Evolutionary conservation across 2,329 filamentous ascomycete species (phyloP).

Genomic region (Epichloe scottii): DNA sequence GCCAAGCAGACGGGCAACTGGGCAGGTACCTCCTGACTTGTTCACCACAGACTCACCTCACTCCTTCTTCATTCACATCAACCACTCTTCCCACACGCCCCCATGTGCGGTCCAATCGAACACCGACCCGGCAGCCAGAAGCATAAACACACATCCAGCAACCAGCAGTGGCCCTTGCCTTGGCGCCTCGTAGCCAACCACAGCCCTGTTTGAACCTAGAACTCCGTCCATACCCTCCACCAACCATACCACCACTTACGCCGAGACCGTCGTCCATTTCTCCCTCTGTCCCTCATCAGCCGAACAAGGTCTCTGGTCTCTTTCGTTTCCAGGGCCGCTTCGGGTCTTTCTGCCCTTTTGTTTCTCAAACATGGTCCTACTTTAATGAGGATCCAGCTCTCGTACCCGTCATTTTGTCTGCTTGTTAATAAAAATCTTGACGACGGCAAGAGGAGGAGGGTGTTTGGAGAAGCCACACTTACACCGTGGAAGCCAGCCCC

Average conservation of each 20-base stretch:
- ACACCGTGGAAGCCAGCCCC: neutral
- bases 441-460: conserved; percentile 3
- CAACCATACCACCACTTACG: conserved; percentile 8
- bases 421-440: neutral
- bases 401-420: conserved; percentile 1
- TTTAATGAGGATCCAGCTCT: conserved; percentile 5
- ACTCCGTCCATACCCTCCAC: conserved; percentile 10
- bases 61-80: conserved; percentile 6
- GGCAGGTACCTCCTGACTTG: neutral
- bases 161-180: conserved; percentile 8
- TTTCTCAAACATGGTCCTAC: conserved; percentile 15
- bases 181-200: conserved; percentile 11
- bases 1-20: neutral
- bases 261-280: conserved; percentile 11
- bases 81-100: neutral
- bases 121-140: conserved; percentile 5
- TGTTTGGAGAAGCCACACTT: conserved; percentile 5
- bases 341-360: conserved; percentile 6
- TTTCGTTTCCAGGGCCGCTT: conserved; percentile 7
- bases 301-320: conserved; percentile 9
- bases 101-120: conserved; percentile 5
- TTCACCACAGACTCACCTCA: conserved; percentile 6
- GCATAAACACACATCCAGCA: conserved; percentile 8
- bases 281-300: conserved; percentile 11
- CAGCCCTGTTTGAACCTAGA: conserved; percentile 11